Conservation (phyloP, 371 early-diverging fungal species). For the Mycotypha africana region DNA sequence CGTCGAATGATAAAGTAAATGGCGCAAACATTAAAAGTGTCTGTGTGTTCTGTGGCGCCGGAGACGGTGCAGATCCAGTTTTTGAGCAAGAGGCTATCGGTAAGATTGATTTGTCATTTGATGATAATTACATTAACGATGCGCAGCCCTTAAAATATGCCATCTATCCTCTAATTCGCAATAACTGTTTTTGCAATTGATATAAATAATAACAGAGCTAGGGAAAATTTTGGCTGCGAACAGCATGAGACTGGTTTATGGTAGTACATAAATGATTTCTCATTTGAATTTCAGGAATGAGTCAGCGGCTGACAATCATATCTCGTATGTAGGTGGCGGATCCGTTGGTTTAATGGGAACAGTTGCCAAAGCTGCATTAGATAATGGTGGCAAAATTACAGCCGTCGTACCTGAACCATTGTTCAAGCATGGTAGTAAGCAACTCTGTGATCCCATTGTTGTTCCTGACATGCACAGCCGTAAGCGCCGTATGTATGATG, state of each 20-base stretch:
- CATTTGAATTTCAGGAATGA: too few relatives aligned
- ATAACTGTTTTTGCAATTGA: too few relatives aligned
- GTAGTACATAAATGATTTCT: conserved; percentile 29
- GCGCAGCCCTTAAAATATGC: too few relatives aligned
- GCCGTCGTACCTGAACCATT: conserved; percentile 76
- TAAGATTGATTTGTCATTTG: too few relatives aligned
- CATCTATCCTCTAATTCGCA: too few relatives aligned
- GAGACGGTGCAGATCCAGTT: conserved; percentile 44
- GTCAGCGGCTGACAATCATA: neutral
- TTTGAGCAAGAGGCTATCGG: conserved; percentile 54
- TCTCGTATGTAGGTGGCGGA: conserved; percentile 59
- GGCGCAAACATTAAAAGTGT: conserved; percentile 34
- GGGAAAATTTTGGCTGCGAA: conserved; percentile 55
- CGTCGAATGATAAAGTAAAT: too few relatives aligned
- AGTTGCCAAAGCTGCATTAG: conserved; percentile 59
- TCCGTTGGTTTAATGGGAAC: conserved; percentile 76
- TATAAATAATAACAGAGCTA: conserved; percentile 36
- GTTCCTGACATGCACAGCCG: conserved; percentile 85
- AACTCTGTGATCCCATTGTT: conserved; percentile 54
- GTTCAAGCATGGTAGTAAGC: conserved; percentile 35
- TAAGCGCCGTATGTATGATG: conserved; percentile 72
- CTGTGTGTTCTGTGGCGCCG: conserved; percentile 78
- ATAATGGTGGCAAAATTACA: conserved; percentile 51
- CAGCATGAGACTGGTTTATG: conserved; percentile 77
- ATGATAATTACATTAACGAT: too few relatives aligned